Evolutionary conservation across 1,139 yeast genomes (phyloP), one percentile per base, ranked within the genome.

Genomic region (Nakaseomyces delphensis): DNA sequence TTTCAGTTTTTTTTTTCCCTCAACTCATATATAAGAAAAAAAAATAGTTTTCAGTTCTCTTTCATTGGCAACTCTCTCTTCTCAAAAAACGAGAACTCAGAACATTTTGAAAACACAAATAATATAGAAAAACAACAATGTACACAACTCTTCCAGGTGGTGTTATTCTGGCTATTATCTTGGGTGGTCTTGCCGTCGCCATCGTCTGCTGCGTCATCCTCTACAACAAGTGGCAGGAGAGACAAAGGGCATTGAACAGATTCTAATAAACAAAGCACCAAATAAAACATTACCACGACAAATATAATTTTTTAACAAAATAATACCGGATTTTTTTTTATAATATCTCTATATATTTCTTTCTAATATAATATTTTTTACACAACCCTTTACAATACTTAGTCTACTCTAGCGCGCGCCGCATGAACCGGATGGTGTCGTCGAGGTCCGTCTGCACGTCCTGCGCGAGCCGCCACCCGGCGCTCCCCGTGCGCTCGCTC

Each of bases 151-250:
- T 72, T 58, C 76, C 77, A 62, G 68, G 69, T 53, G 76, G 76
- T 62, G 76, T 71, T 59, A 71, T 71, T 57, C 65, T 71, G 57
- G 77, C 71, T 51, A 69, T 72, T 60, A 63, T 68, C 59, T 60
- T 72, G 49, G 56, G 71, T 52, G 67, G 67, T 53, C 65, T 70
- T 53, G 70, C 73, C 50, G 66, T 66, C 63, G 43, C 59, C 47
- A 69, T 64, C 43, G 54, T 67, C 45, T 36, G 60, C 45, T 32
- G 43, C 41, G 57, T 63, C 43, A 49, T 60, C 48, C 39, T 47
- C 43, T 59, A 55, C 63, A 67, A 57, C 49, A 53, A 56, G 44
- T 41, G 58, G 52, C 59, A 62, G 46, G 66, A 61, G 41, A 67
- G 66, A 59, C 66, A 60, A 50, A 50, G 56, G 43, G 68, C 68